Evolutionary conservation across 306 rosid genomes (phyloP).

Genomic region (Abrus pulchellus): DNA sequence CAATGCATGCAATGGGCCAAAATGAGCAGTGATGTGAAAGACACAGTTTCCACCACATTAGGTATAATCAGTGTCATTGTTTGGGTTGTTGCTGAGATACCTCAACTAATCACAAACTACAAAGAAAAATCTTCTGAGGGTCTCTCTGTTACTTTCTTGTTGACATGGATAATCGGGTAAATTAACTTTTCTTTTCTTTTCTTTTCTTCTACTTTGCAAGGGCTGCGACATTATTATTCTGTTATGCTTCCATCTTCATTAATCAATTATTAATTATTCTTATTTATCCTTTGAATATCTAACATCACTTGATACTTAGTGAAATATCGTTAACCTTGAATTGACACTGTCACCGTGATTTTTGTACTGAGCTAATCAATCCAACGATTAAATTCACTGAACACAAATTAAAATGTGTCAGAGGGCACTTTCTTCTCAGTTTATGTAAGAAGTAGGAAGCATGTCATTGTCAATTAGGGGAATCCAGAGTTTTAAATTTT

Average conservation of each 20-base stretch:
- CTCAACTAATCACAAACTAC: constrained; percentile 81
- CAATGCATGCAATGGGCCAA: constrained; percentile 63
- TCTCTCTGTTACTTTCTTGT: constrained; percentile 77
- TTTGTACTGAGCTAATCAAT: not conserved
- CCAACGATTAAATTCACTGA: not conserved
- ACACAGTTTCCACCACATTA: constrained; percentile 66
- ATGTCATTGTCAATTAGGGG: not conserved
- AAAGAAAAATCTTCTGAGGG: constrained; percentile 75
- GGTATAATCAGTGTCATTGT: constrained; percentile 70
- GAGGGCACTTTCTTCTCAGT: too few relatives aligned
- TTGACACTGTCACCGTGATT: constrained; percentile 36
- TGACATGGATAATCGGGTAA: constrained; percentile 87
- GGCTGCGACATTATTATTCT: too few relatives aligned
- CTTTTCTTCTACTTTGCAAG: too few relatives aligned
- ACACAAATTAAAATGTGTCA: not conserved
- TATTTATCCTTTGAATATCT: constrained; percentile 36
- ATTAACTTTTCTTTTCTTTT: constrained; percentile 2
- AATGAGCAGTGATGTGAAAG: constrained; percentile 51
- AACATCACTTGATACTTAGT: constrained; percentile 6
- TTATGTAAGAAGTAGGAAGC: not conserved
- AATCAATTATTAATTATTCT: not conserved
- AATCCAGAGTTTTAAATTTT: not conserved
- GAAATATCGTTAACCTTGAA: constrained; percentile 4
- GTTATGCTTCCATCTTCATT: not conserved
- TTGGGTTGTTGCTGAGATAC: constrained; percentile 92